A percentile compares a stretch with the other conserved stretches of the same genome.
Conservation (phyloP, 2,329 filamentous ascomycete genomes). For the Aspergillus unguis region DNA sequence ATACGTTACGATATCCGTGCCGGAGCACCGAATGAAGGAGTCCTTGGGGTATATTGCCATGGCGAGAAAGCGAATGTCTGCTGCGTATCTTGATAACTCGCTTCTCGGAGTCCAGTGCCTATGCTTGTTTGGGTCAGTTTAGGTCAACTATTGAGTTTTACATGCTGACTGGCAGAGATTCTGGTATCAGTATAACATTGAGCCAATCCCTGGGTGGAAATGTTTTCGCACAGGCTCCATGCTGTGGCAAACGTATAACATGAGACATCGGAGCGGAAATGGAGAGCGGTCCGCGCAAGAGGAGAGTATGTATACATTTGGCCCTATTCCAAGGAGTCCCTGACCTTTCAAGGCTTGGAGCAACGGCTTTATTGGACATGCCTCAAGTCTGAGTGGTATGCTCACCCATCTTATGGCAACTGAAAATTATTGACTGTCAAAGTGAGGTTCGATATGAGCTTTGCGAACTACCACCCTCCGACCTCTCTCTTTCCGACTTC, state of each 20-base stretch:
- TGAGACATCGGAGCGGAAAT: slow-evolving; percentile 22
- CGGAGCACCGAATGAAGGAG: slow-evolving; percentile 24
- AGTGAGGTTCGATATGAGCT: slow-evolving; percentile 27
- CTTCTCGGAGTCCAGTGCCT: slow-evolving; percentile 24
- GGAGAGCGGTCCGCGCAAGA: slow-evolving; percentile 21
- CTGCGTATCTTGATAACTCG: slow-evolving; percentile 23
- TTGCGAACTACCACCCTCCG: slow-evolving; percentile 23
- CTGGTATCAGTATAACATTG: slow-evolving; percentile 28
- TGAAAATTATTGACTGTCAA: not conserved
- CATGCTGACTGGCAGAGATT: slow-evolving; percentile 12
- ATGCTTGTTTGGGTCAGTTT: slow-evolving; percentile 23
- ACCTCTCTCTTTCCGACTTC: slow-evolving; percentile 24
- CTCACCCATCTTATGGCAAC: not conserved
- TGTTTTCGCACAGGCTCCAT: slow-evolving; percentile 27
- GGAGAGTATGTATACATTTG: slow-evolving; percentile 18
- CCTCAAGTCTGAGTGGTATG: slow-evolving; percentile 25
- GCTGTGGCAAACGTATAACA: slow-evolving; percentile 26
- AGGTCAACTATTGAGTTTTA: not conserved
- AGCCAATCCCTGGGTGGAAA: slow-evolving; percentile 26
- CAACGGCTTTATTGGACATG: slow-evolving; percentile 27
- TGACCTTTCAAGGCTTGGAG: slow-evolving; percentile 18
- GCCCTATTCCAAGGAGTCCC: not conserved
- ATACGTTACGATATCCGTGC: slow-evolving; percentile 21
- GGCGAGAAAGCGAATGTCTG: slow-evolving; percentile 24
- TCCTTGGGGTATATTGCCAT: slow-evolving; percentile 22